Evolutionary conservation across 805 yeast species (phyloP).

Genomic region (Clavispora santaluciae): DNA sequence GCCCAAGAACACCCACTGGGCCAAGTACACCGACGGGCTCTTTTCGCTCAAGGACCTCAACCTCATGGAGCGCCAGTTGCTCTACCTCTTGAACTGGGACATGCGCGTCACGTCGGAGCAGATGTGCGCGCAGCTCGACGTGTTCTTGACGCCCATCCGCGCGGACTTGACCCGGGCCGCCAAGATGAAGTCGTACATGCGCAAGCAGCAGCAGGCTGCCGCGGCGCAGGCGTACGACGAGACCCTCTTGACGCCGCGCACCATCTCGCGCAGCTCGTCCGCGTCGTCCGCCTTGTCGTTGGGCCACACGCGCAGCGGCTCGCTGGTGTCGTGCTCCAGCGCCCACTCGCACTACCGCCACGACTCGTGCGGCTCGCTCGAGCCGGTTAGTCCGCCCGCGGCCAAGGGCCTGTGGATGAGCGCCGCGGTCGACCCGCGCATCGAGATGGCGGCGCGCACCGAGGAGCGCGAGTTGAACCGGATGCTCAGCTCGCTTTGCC

Average conservation of each 20-base stretch:
- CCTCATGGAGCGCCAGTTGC: conserved; percentile 74
- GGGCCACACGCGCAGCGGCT: conserved; percentile 5
- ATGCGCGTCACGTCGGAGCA: conserved; percentile 45
- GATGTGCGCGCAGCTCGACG: conserved; percentile 35
- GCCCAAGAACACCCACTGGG: conserved; percentile 78
- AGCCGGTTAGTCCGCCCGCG: conserved; percentile 11
- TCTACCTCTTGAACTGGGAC: conserved; percentile 69
- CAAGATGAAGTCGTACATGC: conserved; percentile 30
- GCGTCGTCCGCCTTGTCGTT: conserved; percentile 13
- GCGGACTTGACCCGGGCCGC: conserved; percentile 29
- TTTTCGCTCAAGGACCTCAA: conserved; percentile 66
- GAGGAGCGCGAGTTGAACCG: conserved; percentile 13
- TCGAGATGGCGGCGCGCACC: conserved; percentile 12
- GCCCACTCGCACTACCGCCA: conserved; percentile 17
- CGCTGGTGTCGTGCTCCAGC: conserved; percentile 2
- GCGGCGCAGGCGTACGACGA: conserved; percentile 4
- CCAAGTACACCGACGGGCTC: conserved; percentile 69
- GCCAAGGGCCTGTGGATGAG: conserved; percentile 2
- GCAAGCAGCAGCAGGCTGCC: conserved; percentile 21
- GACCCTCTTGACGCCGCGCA: neutral
- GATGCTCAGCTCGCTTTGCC: conserved; percentile 11
- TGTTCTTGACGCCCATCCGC: conserved; percentile 51
- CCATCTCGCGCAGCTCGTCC: conserved; percentile 15
- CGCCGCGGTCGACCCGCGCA: conserved; percentile 9
- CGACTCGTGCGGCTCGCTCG: conserved; percentile 17